Evolutionary conservation across 352 stramenopile species (phyloP), one percentile per base, ranked within the genome.

Genomic region (Bremia lactucae): DNA sequence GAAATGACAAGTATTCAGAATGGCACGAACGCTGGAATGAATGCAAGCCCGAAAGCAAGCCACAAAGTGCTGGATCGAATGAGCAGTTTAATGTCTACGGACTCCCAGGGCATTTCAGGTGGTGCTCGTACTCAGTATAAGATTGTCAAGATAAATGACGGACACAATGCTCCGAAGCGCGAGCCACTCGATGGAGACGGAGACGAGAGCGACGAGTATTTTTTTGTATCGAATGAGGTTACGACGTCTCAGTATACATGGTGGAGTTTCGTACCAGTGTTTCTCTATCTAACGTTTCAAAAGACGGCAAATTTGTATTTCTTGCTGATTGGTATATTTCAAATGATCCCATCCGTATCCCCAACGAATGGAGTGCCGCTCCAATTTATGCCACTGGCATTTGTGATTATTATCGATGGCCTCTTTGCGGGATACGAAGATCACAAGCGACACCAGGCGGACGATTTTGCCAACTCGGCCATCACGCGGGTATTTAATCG

Each of bases 231-330:
- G 1, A 92, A 92, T 56, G 77, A 87, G 46, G 71, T 94, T 42
- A 79, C 71, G 46, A 94, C 82, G 29, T 87, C 75, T 11, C 67
- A 94, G 61, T 94, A 91, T 53, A 89, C 80, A 46, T 89, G 75
- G 77, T 94, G 79, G 79, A 90, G 68, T 47, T 91, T 94, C 49
- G 62, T 87, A 16, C 82, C 82, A 0, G 75, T 94, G 29, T 94
- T 94, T 35, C 51, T 94, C 14, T 92, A 87, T 36, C 42, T 87
- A 24, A 88, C 75, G 24, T 94, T 94, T 59, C 72, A 85, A 55
- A 91, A 91, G 64, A 90, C 75, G 0, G 82, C 82, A 18, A 92
- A 94, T 47, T 35, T 94, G 44, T 94, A 94, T 50, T 94, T 94
- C 43, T 40, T 94, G 25, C 60, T 88, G 9, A 90, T 94, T 44